phyloP scores from a whole-genome alignment of 2,329 filamentous ascomycete species.

The Nigrospora sphaerica region DNA sequence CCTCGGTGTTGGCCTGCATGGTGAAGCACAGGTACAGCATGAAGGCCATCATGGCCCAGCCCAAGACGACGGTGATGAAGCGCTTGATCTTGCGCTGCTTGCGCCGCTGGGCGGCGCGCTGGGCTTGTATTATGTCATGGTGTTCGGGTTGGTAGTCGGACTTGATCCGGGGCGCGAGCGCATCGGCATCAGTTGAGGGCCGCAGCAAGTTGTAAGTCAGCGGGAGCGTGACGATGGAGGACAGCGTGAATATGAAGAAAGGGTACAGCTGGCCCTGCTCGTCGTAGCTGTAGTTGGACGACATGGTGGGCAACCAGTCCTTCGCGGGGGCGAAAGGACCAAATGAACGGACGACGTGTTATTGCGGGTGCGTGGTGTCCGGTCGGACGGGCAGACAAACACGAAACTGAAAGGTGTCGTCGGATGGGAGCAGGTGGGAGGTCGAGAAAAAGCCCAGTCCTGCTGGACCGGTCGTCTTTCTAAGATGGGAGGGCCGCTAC shows the following conservation, averaged over 20 bases:
- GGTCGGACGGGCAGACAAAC: too few species aligned
- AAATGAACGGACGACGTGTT: too few species aligned
- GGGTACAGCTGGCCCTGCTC: constrained; percentile 98
- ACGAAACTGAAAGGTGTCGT: background rate
- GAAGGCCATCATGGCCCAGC: constrained; percentile 78
- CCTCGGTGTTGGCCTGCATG: constrained; percentile 59
- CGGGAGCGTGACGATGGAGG: constrained; percentile 79
- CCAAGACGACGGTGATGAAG: constrained; percentile 64
- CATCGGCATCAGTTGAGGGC: constrained; percentile 68
- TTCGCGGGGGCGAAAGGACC: background rate
- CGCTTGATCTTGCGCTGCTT: constrained; percentile 86
- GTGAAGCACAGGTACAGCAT: constrained; percentile 89
- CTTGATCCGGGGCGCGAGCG: constrained; percentile 74
- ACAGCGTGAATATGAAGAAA: constrained; percentile 92
- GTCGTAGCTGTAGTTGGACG: constrained; percentile 96
- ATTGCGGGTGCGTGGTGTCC: too few species aligned
- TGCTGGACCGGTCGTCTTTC: background rate
- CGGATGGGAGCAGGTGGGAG: background rate
- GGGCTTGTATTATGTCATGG: constrained; percentile 73
- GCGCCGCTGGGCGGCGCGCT: constrained; percentile 81
- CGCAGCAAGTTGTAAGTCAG: constrained; percentile 84
- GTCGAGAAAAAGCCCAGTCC: background rate
- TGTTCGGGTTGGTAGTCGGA: constrained; percentile 76
- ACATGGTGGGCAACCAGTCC: constrained; percentile 53
- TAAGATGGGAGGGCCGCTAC: too few species aligned